Evolutionary conservation across 768 basidiomycete species (phyloP), one percentile per base, ranked within the genome.

Genomic region (Mrakia hoshinonis): DNA sequence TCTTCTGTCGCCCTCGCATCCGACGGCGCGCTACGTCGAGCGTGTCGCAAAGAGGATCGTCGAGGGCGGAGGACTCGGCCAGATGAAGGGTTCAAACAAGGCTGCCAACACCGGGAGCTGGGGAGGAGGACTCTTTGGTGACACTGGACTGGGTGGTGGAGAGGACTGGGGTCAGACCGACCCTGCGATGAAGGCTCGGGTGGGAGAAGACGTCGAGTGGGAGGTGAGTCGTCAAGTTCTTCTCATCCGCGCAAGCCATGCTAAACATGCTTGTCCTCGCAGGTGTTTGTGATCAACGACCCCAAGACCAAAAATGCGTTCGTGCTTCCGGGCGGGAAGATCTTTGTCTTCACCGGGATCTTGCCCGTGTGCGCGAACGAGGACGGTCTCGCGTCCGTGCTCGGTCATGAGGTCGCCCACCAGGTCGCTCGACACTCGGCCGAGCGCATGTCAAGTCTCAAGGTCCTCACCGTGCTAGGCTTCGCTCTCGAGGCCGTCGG

Each of bases 341-440:
- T 96, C 67, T 84, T 92, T 39, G 89, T 97, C 12, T 95, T 90
- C 76, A 92, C 91, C 0, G 93, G 93, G 0, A 91, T 96, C 46
- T 78, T 96, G 4, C 90, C 89, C 0, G 80, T 93, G 7, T 87
- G 87, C 58, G 81, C 81, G 73, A 87, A 91, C 73, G 90, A 92
- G 74, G 84, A 89, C 75, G 91, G 91, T 0, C 81, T 97, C 0
- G 90, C 93, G 0, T 87, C 87, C 22, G 87, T 96, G 1, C 80
- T 97, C 3, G 85, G 89, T 0, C 93, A 96, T 78, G 91, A 61
- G 92, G 89, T 67, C 3, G 84, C 55, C 76, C 24, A 26, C 20
- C 47, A 34, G 58, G 81, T 82, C 43, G 79, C 79, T 7, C 74
- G 81, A 48, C 81, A 82, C 72, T 77, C 78, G 0, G 81, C 81